A percentile compares a stretch with the other conserved stretches of the same genome.
These are phyloP conservation scores for Fusarium xylarioides DNA, from an alignment of 2,329 filamentous ascomycete species.

Conservation along the genomic window DNA sequence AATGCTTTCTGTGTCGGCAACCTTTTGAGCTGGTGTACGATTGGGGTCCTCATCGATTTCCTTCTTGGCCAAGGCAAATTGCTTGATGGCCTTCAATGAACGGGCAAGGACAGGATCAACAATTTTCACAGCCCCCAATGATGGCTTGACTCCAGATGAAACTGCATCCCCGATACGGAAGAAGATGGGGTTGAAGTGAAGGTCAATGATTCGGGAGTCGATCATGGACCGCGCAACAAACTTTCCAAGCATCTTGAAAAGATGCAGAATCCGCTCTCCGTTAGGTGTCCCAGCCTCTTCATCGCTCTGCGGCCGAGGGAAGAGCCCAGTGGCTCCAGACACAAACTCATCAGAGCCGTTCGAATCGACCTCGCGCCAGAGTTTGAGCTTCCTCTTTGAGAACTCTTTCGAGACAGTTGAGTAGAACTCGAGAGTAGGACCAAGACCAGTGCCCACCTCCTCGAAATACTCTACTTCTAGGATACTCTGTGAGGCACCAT, in stretches of 20 bases:
- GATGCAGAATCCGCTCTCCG: slow-evolving; percentile 85
- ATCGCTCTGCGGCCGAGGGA: slow-evolving; percentile 88
- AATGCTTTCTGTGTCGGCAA: slow-evolving; percentile 73
- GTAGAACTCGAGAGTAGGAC: slow-evolving; percentile 97
- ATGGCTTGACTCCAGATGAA: slow-evolving; percentile 74
- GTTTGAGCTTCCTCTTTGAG: slow-evolving; percentile 93
- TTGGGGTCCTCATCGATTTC: slow-evolving; percentile 76
- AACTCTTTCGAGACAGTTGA: slow-evolving; percentile 97
- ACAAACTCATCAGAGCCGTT: slow-evolving; percentile 80
- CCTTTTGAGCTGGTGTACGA: slow-evolving; percentile 75
- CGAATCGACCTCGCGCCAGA: slow-evolving; percentile 93
- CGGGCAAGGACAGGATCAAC: slow-evolving; percentile 88
- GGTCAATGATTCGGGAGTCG: slow-evolving; percentile 95
- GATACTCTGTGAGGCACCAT: slow-evolving; percentile 95
- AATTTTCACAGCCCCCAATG: slow-evolving; percentile 86
- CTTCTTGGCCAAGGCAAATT: slow-evolving; percentile 84
- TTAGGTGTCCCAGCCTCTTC: slow-evolving; percentile 78
- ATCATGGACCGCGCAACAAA: slow-evolving; percentile 99
- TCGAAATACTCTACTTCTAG: slow-evolving; percentile 99
- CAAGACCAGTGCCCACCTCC: slow-evolving; percentile 94
- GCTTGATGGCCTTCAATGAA: slow-evolving; percentile 87
- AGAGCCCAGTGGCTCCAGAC: slow-evolving; percentile 84
- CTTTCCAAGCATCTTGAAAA: slow-evolving; percentile 94
- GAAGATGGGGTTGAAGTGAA: slow-evolving; percentile 97
- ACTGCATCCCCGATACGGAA: slow-evolving; percentile 87